Conservation (phyloP, 1,139 yeast genomes). For the Nadsonia starkeyi-henricii region DNA sequence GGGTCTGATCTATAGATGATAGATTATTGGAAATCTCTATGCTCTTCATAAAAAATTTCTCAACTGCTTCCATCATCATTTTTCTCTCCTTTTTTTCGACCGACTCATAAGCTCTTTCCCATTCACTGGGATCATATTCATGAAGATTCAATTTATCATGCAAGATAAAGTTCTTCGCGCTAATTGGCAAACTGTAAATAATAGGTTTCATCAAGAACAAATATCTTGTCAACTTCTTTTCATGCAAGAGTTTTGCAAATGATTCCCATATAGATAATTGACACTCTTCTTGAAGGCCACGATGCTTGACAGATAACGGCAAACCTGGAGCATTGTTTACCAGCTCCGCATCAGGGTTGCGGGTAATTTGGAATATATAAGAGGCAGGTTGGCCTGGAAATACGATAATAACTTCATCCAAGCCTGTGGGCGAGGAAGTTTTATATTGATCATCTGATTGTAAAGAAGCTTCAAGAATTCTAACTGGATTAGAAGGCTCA, state of each 20-base stretch:
- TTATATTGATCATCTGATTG: neutral
- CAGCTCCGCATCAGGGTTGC: neutral
- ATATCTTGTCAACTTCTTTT: neutral
- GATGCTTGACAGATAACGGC: neutral
- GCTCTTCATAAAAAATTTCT: neutral
- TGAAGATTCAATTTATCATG: neutral
- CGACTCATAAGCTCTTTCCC: neutral
- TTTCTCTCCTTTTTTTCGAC: neutral
- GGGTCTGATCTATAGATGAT: neutral
- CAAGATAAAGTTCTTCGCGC: neutral
- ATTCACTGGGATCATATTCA: neutral
- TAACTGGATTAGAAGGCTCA: slow-evolving; percentile 35
- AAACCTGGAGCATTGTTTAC: neutral
- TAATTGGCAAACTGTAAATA: neutral
- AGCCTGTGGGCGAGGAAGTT: neutral
- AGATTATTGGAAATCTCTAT: neutral
- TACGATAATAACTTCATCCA: neutral
- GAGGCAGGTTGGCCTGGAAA: neutral
- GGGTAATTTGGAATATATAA: neutral
- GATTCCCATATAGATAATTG: neutral
- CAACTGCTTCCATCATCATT: neutral
- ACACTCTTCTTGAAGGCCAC: neutral
- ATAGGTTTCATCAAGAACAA: neutral
- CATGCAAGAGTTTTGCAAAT: neutral
- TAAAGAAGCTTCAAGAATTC: slow-evolving; percentile 33